phyloP scores from a whole-genome alignment of 139 green algal genomes.

The Volvox reticuliferus region DNA sequence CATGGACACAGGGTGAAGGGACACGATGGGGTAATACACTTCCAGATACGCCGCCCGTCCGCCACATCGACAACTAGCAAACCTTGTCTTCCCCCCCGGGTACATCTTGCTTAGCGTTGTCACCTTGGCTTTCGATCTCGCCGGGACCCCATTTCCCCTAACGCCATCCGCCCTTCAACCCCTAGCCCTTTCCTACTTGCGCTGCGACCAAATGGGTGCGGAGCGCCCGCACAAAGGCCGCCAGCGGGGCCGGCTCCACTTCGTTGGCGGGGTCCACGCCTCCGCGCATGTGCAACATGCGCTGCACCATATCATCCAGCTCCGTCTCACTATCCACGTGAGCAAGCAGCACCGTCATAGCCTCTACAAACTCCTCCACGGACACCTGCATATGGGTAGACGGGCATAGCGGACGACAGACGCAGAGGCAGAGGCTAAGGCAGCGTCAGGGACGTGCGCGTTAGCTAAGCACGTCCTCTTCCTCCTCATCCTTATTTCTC shows the following conservation, averaged over 20 bases:
- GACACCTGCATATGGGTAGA: neutral
- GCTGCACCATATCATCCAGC: conserved; percentile 53
- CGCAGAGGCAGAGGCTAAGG: too few species aligned
- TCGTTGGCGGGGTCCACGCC: conserved; percentile 44
- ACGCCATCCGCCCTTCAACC: neutral
- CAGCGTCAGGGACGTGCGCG: too few species aligned
- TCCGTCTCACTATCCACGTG: conserved; percentile 35
- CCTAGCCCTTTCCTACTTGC: conserved; percentile 35
- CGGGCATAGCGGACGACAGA: too few species aligned
- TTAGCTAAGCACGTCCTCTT: too few species aligned
- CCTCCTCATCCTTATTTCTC: too few species aligned
- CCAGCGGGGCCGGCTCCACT: conserved; percentile 43
- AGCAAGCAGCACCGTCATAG: conserved; percentile 21
- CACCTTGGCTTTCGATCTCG: neutral
- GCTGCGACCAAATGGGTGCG: conserved; percentile 15
- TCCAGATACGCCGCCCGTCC: too few species aligned
- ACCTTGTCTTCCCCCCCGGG: too few species aligned
- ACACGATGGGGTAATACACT: too few species aligned
- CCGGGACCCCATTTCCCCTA: neutral
- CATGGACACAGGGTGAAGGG: too few species aligned
- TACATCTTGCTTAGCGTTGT: too few species aligned
- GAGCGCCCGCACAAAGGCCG: conserved; percentile 15
- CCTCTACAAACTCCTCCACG: conserved; percentile 44
- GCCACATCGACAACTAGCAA: too few species aligned
- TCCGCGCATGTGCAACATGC: conserved; percentile 45